Percentiles rank a stretch among this genome's conserved stretches.
Evolutionary conservation across 2,329 filamentous ascomycete genomes (phyloP).

Genomic region (Spiromastix sp.): DNA sequence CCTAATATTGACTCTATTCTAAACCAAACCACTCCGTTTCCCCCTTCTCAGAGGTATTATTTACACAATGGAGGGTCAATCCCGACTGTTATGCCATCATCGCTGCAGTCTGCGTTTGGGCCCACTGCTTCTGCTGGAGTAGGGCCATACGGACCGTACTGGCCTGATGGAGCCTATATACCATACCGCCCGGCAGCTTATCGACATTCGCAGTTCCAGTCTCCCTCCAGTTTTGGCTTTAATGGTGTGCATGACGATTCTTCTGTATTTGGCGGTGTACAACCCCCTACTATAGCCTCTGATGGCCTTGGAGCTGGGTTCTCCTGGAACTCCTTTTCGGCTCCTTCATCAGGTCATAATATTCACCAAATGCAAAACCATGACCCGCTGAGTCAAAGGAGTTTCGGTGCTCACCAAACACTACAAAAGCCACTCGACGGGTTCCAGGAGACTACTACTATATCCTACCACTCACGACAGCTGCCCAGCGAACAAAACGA

Average conservation of each 20-base stretch:
- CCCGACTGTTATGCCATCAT: conserved; percentile 49
- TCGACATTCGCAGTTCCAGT: conserved; percentile 37
- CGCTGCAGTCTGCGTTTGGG: conserved; percentile 41
- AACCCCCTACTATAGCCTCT: conserved; percentile 18
- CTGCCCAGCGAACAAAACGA: conserved; percentile 13
- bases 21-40: conserved; percentile 43
- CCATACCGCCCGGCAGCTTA: conserved; percentile 50
- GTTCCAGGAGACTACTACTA: conserved; percentile 7
- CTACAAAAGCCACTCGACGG: conserved; percentile 22
- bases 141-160: conserved; percentile 51
- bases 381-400: conserved; percentile 23
- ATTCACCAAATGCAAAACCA: conserved; percentile 14
- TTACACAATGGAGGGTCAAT: conserved; percentile 40
- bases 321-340: conserved; percentile 27
- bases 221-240: conserved; percentile 14
- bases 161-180: conserved; percentile 52
- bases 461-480: conserved; percentile 8
- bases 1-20: conserved; percentile 52
- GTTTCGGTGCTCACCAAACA: conserved; percentile 27
- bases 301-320: conserved; percentile 18
- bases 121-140: conserved; percentile 49
- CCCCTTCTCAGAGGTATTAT: conserved; percentile 29
- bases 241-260: conserved; percentile 13
- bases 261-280: conserved; percentile 21
- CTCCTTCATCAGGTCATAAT: conserved; percentile 16